Percentiles rank a stretch among this genome's conserved stretches.
phyloP scores from a whole-genome alignment of 371 early-diverging fungal genomes.

The Saksenaea oblongispora region DNA sequence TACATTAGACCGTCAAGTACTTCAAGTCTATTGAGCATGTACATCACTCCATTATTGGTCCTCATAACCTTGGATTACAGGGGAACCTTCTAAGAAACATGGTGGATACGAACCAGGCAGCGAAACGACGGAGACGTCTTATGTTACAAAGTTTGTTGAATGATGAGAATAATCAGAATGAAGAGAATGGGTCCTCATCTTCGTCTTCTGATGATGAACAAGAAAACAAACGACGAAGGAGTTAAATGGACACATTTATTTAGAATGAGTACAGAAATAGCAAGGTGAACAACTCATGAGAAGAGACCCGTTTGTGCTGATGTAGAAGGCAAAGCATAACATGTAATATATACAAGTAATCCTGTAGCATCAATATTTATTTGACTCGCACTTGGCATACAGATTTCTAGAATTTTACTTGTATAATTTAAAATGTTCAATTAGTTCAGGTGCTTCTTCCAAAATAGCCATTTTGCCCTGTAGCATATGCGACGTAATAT shows the following conservation, averaged over 20 bases:
- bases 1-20: constrained; percentile 73
- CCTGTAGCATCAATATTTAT: too few relatives aligned
- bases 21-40: constrained; percentile 87
- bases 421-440: constrained; percentile 19
- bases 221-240: background rate
- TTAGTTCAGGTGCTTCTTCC: constrained; percentile 44
- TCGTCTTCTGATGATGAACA: constrained; percentile 16
- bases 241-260: background rate
- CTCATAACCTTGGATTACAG: constrained; percentile 72
- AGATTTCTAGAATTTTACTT: background rate
- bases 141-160: constrained; percentile 46
- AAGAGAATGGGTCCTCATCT: background rate
- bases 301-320: too few relatives aligned
- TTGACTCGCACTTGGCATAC: background rate
- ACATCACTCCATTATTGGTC: constrained; percentile 73
- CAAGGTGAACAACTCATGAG: too few relatives aligned
- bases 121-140: constrained; percentile 40
- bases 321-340: too few relatives aligned
- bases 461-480: constrained; percentile 48
- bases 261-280: too few relatives aligned
- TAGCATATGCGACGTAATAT: constrained; percentile 51
- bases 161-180: constrained; percentile 26
- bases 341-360: too few relatives aligned
- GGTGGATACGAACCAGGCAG: constrained; percentile 43
- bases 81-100: constrained; percentile 53